A percentile compares a stretch with the other conserved stretches of the same genome.
Evolutionary conservation across 495 filamentous ascomycete species (phyloP).

Genomic region (Daldinia concentrica): DNA sequence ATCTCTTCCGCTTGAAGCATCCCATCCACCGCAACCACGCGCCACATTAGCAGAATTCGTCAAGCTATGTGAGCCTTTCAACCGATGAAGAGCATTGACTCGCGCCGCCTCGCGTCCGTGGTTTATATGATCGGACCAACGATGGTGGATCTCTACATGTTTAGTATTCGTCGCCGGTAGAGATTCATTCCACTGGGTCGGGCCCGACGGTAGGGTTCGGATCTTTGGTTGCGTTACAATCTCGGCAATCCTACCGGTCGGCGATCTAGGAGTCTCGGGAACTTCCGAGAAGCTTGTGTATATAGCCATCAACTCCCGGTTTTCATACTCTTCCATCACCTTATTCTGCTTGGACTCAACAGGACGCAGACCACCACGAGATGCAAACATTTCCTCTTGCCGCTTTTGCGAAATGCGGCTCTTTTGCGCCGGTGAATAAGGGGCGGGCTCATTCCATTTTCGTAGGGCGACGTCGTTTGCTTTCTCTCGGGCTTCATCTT

Average conservation of each 20-base stretch:
- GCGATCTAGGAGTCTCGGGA: constrained; percentile 79
- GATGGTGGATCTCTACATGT: constrained; percentile 47
- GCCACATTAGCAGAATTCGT: background rate
- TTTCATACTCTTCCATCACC: constrained; percentile 75
- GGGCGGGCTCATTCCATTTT: constrained; percentile 42
- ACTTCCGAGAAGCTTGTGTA: constrained; percentile 79
- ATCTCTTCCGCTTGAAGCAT: constrained; percentile 9
- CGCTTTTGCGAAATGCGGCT: constrained; percentile 58
- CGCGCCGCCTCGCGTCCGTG: constrained; percentile 29
- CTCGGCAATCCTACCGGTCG: constrained; percentile 51
- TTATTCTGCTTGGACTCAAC: constrained; percentile 72
- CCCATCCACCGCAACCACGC: constrained; percentile 17
- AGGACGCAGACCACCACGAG: constrained; percentile 67
- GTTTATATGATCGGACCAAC: constrained; percentile 38
- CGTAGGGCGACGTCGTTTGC: constrained; percentile 42
- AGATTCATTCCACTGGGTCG: constrained; percentile 37
- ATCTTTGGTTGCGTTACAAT: constrained; percentile 18
- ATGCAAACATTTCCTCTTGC: constrained; percentile 65
- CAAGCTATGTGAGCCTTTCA: background rate
- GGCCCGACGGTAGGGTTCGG: constrained; percentile 33
- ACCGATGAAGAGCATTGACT: constrained; percentile 33
- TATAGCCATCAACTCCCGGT: constrained; percentile 82
- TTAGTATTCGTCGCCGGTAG: constrained; percentile 30
- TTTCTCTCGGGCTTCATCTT: constrained; percentile 52
- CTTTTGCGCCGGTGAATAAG: background rate